Percentiles rank a stretch among this genome's conserved stretches.
These are phyloP conservation scores for Picea abies DNA, from an alignment of 83 land plant genomes.

Conservation along the genomic window DNA sequence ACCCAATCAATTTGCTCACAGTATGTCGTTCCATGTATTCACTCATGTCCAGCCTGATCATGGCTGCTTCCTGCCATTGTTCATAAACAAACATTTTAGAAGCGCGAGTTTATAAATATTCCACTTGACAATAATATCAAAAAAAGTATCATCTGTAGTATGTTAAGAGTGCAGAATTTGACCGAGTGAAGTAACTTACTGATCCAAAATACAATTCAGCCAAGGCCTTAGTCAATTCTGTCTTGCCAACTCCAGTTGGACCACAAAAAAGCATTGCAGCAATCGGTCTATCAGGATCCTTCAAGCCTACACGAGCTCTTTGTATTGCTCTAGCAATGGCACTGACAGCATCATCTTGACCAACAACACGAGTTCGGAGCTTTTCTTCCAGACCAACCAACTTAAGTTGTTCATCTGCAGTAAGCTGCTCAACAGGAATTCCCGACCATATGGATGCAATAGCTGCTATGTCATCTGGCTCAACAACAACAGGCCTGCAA, in stretches of 20 bases:
- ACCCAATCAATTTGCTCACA: slow-evolving; percentile 94
- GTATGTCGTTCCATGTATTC: slow-evolving; percentile 98
- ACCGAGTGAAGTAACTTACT: slow-evolving; percentile 39
- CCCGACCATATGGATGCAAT: slow-evolving; percentile 98
- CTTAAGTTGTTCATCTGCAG: slow-evolving; percentile 69
- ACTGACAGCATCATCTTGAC: slow-evolving; percentile 95
- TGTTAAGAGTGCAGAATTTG: background rate
- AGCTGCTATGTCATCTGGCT: slow-evolving; percentile 80
- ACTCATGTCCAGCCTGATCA: slow-evolving; percentile 97
- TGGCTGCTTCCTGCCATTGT: slow-evolving; percentile 74
- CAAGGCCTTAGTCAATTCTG: slow-evolving; percentile 91
- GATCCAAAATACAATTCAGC: slow-evolving; percentile 92
- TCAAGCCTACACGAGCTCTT: slow-evolving; percentile 90
- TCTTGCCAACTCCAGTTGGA: slow-evolving; percentile 99
- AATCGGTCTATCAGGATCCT: slow-evolving; percentile 92
- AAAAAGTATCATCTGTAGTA: background rate
- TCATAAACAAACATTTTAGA: background rate
- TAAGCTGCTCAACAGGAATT: slow-evolving; percentile 88
- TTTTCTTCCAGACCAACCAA: slow-evolving; percentile 75
- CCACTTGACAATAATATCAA: background rate
- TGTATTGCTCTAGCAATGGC: slow-evolving; percentile 83
- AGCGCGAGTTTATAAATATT: background rate
- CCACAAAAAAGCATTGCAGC: slow-evolving; percentile 98
- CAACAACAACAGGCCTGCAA: slow-evolving; percentile 81
- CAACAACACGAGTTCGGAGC: slow-evolving; percentile 80